A percentile compares a stretch with the other conserved stretches of the same genome.
Evolutionary conservation across 805 yeast species (phyloP).

Genomic region (Scheffersomyces coipomensis): DNA sequence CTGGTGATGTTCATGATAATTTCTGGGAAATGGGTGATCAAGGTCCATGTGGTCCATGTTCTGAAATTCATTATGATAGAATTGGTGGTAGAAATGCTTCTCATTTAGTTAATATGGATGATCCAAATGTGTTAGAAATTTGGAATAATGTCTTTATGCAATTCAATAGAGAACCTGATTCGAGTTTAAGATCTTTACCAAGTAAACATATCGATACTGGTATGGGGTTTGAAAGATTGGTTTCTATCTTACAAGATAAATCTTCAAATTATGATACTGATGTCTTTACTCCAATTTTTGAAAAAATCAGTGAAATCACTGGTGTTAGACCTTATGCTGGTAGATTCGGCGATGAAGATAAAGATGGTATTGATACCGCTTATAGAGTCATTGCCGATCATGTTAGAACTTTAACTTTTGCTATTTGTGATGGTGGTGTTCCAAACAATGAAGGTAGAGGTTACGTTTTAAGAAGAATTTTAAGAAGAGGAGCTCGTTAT

Average conservation of each 20-base stretch:
- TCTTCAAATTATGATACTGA: slow-evolving; percentile 96
- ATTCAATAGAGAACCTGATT: slow-evolving; percentile 90
- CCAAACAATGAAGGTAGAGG: slow-evolving; percentile 99
- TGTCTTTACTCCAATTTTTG: slow-evolving; percentile 87
- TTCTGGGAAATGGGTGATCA: slow-evolving; percentile 99
- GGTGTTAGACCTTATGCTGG: slow-evolving; percentile 92
- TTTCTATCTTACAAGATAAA: slow-evolving; percentile 88
- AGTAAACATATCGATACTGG: slow-evolving; percentile 98
- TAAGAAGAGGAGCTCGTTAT: slow-evolving; percentile 97
- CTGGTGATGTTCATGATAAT: slow-evolving; percentile 88
- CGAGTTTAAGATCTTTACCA: slow-evolving; percentile 77
- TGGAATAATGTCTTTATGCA: slow-evolving; percentile 99
- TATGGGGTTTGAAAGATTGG: slow-evolving; percentile 97
- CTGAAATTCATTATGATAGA: slow-evolving; percentile 96
- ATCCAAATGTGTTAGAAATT: slow-evolving; percentile 94
- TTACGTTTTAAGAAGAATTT: slow-evolving; percentile 92
- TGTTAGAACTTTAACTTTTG: slow-evolving; percentile 94
- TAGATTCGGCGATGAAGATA: slow-evolving; percentile 88
- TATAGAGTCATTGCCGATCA: slow-evolving; percentile 98
- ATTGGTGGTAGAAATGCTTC: slow-evolving; percentile 98
- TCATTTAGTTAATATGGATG: slow-evolving; percentile 87
- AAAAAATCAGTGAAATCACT: slow-evolving; percentile 84
- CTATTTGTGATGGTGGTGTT: slow-evolving; percentile 97
- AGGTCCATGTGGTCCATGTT: slow-evolving; percentile 99
- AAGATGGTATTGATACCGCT: slow-evolving; percentile 95